phyloP scores from a whole-genome alignment of 257 asterid genomes.

The Primulina tabacum region DNA sequence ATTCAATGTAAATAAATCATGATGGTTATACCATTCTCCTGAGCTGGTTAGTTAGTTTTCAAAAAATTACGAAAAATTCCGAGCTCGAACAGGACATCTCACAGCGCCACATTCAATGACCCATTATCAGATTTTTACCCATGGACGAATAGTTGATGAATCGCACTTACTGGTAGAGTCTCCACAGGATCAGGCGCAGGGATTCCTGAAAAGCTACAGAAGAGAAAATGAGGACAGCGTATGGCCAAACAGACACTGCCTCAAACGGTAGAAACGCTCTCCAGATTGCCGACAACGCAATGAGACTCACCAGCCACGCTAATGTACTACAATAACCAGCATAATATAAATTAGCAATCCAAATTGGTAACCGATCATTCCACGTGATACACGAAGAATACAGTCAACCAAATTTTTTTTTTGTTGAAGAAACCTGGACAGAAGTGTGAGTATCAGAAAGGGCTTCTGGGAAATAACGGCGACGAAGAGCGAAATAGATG shows the following conservation, averaged over 20 bases:
- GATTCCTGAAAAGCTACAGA: slow-evolving; percentile 85
- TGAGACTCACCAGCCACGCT: slow-evolving; percentile 87
- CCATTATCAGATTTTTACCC: neutral
- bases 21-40: too few species aligned
- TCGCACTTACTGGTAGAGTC: slow-evolving; percentile 55
- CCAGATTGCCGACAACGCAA: slow-evolving; percentile 78
- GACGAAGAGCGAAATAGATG: slow-evolving; percentile 76
- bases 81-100: too few species aligned
- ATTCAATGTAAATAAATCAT: too few species aligned
- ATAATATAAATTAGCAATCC: slow-evolving; percentile 13
- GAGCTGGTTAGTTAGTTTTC: too few species aligned
- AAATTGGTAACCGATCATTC: neutral
- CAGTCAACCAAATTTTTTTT: neutral
- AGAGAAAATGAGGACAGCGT: slow-evolving; percentile 49
- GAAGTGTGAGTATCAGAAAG: slow-evolving; percentile 76
- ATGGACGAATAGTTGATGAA: neutral
- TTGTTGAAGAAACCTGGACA: slow-evolving; percentile 64
- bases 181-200: slow-evolving; percentile 76
- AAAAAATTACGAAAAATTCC: too few species aligned
- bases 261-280: slow-evolving; percentile 81
- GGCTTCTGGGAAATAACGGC: slow-evolving; percentile 79
- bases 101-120: slow-evolving; percentile 4
- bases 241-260: slow-evolving; percentile 60
- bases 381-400: neutral
- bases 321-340: slow-evolving; percentile 51